Evolutionary conservation across 495 filamentous ascomycete genomes (phyloP).

Genomic region (Neurospora sp.): DNA sequence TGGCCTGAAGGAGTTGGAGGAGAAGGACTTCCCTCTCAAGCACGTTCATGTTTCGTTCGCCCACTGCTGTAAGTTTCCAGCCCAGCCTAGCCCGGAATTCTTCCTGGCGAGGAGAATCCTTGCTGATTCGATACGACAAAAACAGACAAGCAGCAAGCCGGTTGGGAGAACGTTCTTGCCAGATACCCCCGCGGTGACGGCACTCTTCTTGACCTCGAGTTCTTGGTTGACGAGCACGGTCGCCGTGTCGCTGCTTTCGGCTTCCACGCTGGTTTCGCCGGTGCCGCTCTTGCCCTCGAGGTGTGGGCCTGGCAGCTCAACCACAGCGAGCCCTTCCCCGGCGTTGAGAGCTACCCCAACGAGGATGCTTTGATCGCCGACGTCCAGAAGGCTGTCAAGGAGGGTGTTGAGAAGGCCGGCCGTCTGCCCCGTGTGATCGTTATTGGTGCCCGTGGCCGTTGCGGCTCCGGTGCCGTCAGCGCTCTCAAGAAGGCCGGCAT

Average conservation of each 20-base stretch:
- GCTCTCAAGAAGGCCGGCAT: constrained; percentile 68
- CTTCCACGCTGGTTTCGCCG: constrained; percentile 74
- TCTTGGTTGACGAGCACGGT: constrained; percentile 70
- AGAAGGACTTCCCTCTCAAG: constrained; percentile 77
- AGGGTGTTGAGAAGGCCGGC: constrained; percentile 57
- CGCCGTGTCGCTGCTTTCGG: constrained; percentile 65
- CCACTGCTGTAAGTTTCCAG: constrained; percentile 29
- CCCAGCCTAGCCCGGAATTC: constrained; percentile 16
- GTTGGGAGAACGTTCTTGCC: constrained; percentile 73
- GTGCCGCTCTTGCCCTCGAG: constrained; percentile 71
- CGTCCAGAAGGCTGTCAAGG: constrained; percentile 61
- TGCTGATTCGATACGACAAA: not conserved
- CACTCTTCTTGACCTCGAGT: constrained; percentile 82
- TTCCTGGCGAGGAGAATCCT: not conserved
- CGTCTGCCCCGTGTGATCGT: constrained; percentile 45
- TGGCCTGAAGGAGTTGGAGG: constrained; percentile 88
- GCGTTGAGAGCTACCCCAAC: constrained; percentile 65
- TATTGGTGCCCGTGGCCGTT: constrained; percentile 68
- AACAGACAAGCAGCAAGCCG: constrained; percentile 80
- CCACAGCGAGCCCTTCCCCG: constrained; percentile 55
- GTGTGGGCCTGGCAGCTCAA: constrained; percentile 83
- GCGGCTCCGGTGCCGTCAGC: constrained; percentile 77
- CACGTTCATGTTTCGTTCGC: constrained; percentile 84
- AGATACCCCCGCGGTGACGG: constrained; percentile 77
- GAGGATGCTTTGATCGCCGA: constrained; percentile 62